Conservation (phyloP, 306 rosid genomes). For the Aeschynomene evenia region DNA sequence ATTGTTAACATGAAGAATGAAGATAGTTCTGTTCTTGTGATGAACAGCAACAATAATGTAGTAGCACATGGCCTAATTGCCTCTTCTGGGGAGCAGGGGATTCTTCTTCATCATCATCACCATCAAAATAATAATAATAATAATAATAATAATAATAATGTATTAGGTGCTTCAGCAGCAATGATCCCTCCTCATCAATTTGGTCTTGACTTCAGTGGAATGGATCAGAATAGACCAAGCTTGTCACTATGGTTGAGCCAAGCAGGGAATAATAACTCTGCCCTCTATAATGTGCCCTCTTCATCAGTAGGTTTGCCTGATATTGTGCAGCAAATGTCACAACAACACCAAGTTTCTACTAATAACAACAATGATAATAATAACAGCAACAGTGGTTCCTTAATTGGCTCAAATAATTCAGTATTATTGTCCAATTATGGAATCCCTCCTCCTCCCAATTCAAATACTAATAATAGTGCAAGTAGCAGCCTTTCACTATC, state of each 20-base stretch:
- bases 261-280: constrained; percentile 44
- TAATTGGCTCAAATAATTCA: constrained; percentile 46
- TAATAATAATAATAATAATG: too few relatives aligned
- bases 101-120: too few relatives aligned
- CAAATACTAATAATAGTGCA: constrained; percentile 43
- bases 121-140: too few relatives aligned
- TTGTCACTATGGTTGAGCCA: constrained; percentile 78
- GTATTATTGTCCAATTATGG: constrained; percentile 48
- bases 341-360: too few relatives aligned
- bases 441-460: neutral
- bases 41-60: constrained; percentile 28
- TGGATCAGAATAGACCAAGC: constrained; percentile 58
- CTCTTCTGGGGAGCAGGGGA: neutral
- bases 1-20: constrained; percentile 71
- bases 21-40: constrained; percentile 23
- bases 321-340: constrained; percentile 58
- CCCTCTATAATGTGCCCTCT: constrained; percentile 26
- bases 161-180: too few relatives aligned
- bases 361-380: too few relatives aligned
- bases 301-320: constrained; percentile 53
- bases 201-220: constrained; percentile 33
- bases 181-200: constrained; percentile 44
- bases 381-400: too few relatives aligned
- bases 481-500: constrained; percentile 53
- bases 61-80: constrained; percentile 29